Evolutionary conservation across 768 basidiomycete genomes (phyloP).

Genomic region (Cystoderma amianthinum): DNA sequence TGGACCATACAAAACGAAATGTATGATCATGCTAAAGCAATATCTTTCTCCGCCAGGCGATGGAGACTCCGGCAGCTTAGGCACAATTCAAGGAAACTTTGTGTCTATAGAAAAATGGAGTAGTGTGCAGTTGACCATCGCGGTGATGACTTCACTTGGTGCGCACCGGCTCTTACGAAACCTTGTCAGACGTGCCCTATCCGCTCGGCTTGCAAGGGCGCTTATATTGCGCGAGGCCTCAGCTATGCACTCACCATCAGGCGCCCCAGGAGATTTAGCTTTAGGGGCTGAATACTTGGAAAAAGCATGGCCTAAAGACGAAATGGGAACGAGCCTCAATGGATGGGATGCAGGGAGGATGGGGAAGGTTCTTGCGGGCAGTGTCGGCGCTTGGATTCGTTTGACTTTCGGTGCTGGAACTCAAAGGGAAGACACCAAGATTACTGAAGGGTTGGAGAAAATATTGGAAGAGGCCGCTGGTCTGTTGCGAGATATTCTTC

Average conservation of each 20-base stretch:
- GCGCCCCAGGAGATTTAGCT: constrained; percentile 51
- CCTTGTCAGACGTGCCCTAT: constrained; percentile 55
- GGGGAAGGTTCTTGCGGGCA: constrained; percentile 44
- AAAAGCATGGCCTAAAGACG: constrained; percentile 67
- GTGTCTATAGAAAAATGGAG: not conserved
- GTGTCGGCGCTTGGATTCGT: constrained; percentile 55
- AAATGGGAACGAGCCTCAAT: constrained; percentile 29
- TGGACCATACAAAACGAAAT: constrained; percentile 60
- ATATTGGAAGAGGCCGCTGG: constrained; percentile 67
- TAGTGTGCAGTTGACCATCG: constrained; percentile 5
- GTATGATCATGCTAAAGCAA: constrained; percentile 54
- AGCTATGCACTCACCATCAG: constrained; percentile 48
- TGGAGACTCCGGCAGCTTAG: constrained; percentile 3
- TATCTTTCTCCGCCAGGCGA: constrained; percentile 45
- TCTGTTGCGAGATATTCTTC: constrained; percentile 64
- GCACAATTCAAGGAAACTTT: not conserved
- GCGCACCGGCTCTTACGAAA: constrained; percentile 57
- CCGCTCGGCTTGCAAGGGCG: constrained; percentile 56
- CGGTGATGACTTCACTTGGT: constrained; percentile 43
- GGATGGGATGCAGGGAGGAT: constrained; percentile 64
- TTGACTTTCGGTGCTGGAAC: constrained; percentile 20
- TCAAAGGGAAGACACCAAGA: constrained; percentile 19
- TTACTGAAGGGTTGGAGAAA: constrained; percentile 35
- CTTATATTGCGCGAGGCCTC: constrained; percentile 53
- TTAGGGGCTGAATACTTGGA: constrained; percentile 63